These are phyloP conservation scores for Ophiocytium majus DNA, from an alignment of 352 stramenopile species.

Conservation along the genomic window DNA sequence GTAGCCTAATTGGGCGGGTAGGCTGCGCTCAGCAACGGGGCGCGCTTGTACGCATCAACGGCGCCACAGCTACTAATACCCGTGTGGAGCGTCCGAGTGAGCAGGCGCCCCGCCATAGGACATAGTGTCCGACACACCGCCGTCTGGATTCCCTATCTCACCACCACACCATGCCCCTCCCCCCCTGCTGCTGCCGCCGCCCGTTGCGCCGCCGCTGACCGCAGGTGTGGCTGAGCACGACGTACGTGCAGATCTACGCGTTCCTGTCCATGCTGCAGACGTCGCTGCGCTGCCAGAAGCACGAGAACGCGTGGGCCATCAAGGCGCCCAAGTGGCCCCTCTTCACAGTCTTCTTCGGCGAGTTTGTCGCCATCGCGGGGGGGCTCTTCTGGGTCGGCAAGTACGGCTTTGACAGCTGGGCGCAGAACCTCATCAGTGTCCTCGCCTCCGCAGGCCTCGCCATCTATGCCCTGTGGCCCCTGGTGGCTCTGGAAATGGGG, in stretches of 20 bases:
- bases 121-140: too few species aligned
- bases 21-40: too few species aligned
- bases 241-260: constrained; percentile 55
- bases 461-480: constrained; percentile 54
- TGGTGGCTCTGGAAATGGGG: constrained; percentile 50
- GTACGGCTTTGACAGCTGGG: constrained; percentile 46
- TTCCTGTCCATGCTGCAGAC: constrained; percentile 49
- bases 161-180: not conserved
- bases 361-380: constrained; percentile 39
- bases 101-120: too few species aligned
- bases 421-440: constrained; percentile 50
- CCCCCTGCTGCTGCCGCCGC: not conserved
- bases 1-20: too few species aligned
- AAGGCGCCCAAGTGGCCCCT: constrained; percentile 52
- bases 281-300: constrained; percentile 31
- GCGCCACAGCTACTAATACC: too few species aligned
- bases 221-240: constrained; percentile 54
- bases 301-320: constrained; percentile 51
- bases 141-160: too few species aligned
- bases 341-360: constrained; percentile 34
- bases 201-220: not conserved
- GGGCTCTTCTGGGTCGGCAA: constrained; percentile 24
- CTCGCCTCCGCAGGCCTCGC: constrained; percentile 39
- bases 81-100: too few species aligned
- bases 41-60: too few species aligned